These are phyloP conservation scores for Simplicillium sp. DNA, from an alignment of 2,329 filamentous ascomycete species.

Conservation along the genomic window DNA sequence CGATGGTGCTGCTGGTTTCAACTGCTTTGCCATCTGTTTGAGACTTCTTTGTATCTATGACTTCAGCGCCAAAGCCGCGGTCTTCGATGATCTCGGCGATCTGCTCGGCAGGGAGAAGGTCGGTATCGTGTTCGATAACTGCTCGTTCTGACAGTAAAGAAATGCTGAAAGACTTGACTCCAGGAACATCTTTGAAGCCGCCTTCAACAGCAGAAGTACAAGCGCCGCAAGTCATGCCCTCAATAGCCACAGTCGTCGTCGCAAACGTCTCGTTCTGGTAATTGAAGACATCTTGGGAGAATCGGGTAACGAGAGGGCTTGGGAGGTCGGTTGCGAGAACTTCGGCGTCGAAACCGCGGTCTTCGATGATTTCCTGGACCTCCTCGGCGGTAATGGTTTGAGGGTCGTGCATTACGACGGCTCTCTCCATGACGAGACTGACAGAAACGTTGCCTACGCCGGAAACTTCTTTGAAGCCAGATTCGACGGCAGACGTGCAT, in stretches of 20 bases:
- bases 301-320: conserved; percentile 34
- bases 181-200: conserved; percentile 65
- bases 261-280: conserved; percentile 17
- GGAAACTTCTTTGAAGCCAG: conserved; percentile 72
- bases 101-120: conserved; percentile 38
- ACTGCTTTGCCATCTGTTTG: conserved; percentile 11
- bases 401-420: conserved; percentile 87
- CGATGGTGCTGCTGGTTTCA: conserved; percentile 28
- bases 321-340: conserved; percentile 75
- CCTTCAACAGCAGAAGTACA: conserved; percentile 81
- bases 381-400: conserved; percentile 62
- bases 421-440: conserved; percentile 88
- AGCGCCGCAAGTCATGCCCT: conserved; percentile 87
- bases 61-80: conserved; percentile 69
- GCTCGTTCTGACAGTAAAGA: conserved; percentile 77
- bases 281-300: conserved; percentile 6
- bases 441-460: conserved; percentile 84
- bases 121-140: conserved; percentile 71
- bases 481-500: conserved; percentile 92
- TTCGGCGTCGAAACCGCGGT: conserved; percentile 83
- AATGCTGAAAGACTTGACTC: conserved; percentile 69
- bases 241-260: conserved; percentile 67
- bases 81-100: conserved; percentile 55
- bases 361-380: conserved; percentile 79
- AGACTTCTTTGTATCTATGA: conserved; percentile 60